Conservation (phyloP, 441 rosid genomes). For the Viola pubescens region DNA sequence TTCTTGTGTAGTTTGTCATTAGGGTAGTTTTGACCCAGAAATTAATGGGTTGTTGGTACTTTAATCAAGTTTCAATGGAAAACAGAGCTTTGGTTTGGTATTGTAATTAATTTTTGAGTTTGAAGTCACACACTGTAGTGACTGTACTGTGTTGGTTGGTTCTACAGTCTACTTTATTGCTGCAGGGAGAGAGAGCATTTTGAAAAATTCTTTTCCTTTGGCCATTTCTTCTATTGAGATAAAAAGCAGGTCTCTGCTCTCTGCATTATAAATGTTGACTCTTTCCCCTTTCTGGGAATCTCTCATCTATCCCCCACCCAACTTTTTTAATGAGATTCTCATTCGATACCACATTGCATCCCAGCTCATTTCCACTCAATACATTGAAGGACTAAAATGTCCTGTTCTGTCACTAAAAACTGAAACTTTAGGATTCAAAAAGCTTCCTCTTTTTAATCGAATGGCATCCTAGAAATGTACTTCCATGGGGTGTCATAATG, state of each 20-base stretch:
- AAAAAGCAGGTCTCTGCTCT: not conserved
- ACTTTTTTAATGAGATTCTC: conserved; percentile 30
- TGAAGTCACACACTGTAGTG: conserved; percentile 3
- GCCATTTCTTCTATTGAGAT: conserved; percentile 10
- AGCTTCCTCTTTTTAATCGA: not conserved
- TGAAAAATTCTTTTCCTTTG: conserved; percentile 4
- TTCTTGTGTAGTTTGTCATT: not conserved
- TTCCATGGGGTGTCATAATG: conserved; percentile 21
- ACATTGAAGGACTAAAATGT: conserved; percentile 27
- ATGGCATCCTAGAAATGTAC: conserved; percentile 14
- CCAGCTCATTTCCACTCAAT: conserved; percentile 36
- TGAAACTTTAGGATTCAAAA: not conserved
- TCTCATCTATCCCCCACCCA: conserved; percentile 14
- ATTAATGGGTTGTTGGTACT: not conserved
- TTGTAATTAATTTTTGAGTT: conserved; percentile 4
- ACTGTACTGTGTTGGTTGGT: not conserved
- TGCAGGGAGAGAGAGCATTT: conserved; percentile 6
- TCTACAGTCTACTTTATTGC: conserved; percentile 5
- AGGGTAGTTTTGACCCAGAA: not conserved
- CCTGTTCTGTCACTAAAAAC: conserved; percentile 10
- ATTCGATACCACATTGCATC: conserved; percentile 24
- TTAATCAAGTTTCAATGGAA: not conserved
- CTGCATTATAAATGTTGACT: not conserved
- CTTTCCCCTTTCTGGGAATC: conserved; percentile 6
- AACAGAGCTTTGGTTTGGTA: not conserved